Conservation (phyloP, 73 alveolate species). For the Halteria grandinella region DNA sequence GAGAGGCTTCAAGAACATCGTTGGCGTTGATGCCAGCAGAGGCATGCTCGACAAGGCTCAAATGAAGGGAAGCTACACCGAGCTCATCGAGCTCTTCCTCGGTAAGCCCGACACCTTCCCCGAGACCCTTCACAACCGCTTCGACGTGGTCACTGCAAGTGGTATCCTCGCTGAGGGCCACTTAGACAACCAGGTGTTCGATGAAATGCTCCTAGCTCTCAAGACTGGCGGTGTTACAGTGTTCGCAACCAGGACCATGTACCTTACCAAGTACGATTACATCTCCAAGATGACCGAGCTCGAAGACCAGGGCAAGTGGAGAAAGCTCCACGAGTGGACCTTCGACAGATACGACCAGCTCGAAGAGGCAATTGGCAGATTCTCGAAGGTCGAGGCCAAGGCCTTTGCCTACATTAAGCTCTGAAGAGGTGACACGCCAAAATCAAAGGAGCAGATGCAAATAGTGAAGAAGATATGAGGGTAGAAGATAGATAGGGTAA, state of each 20-base stretch:
- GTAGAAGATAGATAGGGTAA: too few species aligned
- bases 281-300: slow-evolving; percentile 48
- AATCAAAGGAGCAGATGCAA: neutral
- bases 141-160: slow-evolving; percentile 56
- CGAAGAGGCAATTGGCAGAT: slow-evolving; percentile 50
- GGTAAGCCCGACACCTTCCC: slow-evolving; percentile 66
- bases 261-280: slow-evolving; percentile 54
- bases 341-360: slow-evolving; percentile 60
- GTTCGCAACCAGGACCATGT: slow-evolving; percentile 66
- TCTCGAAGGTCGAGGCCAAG: slow-evolving; percentile 45
- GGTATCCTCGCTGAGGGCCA: slow-evolving; percentile 77
- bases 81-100: slow-evolving; percentile 57
- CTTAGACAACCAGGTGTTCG: slow-evolving; percentile 60
- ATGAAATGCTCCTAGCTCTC: slow-evolving; percentile 68
- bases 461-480: too few species aligned
- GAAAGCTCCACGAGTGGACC: slow-evolving; percentile 17
- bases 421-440: neutral
- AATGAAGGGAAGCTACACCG: slow-evolving; percentile 61
- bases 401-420: slow-evolving; percentile 52
- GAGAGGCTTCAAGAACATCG: slow-evolving; percentile 51
- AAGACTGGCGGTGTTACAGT: slow-evolving; percentile 64
- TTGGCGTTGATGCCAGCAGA: slow-evolving; percentile 76
- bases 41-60: slow-evolving; percentile 74
- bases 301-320: slow-evolving; percentile 48
- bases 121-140: slow-evolving; percentile 20